Conservation (phyloP, 192 early-diverging fungal genomes). For the Spinellus fusiger region DNA sequence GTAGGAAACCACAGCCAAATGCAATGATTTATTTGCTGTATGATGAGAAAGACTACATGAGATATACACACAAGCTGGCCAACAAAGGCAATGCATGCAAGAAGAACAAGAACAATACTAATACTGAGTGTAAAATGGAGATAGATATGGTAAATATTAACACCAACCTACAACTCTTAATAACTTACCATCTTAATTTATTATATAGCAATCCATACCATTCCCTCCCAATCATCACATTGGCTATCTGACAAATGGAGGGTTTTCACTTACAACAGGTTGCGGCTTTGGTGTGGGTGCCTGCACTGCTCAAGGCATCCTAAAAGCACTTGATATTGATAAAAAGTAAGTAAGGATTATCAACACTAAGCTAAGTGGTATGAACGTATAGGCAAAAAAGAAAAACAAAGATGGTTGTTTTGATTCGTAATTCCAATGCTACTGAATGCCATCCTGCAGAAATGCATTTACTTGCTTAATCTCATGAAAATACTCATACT, state of each 20-base stretch:
- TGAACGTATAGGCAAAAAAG: slow-evolving; percentile 11
- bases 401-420: slow-evolving; percentile 10
- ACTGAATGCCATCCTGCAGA: slow-evolving; percentile 1
- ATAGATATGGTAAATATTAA: slow-evolving; percentile 8
- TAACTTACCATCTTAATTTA: background rate
- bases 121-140: slow-evolving; percentile 25
- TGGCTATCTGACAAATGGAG: slow-evolving; percentile 68
- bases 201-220: background rate
- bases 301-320: slow-evolving; percentile 46
- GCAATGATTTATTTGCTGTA: slow-evolving; percentile 52
- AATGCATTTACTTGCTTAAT: slow-evolving; percentile 10
- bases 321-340: slow-evolving; percentile 34
- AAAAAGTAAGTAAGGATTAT: slow-evolving; percentile 9
- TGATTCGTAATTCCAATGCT: slow-evolving; percentile 7
- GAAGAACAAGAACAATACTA: slow-evolving; percentile 10
- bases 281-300: slow-evolving; percentile 59
- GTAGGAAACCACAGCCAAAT: slow-evolving; percentile 42
- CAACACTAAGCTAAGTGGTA: too few species aligned
- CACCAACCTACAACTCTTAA: background rate
- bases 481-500: background rate
- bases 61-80: slow-evolving; percentile 25
- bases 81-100: slow-evolving; percentile 20
- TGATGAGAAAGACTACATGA: slow-evolving; percentile 34
- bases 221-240: slow-evolving; percentile 31
- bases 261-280: slow-evolving; percentile 59